Evolutionary conservation across 1,139 yeast species (phyloP), one percentile per base, ranked within the genome.

Genomic region (Saccharomyces pastorianus): DNA sequence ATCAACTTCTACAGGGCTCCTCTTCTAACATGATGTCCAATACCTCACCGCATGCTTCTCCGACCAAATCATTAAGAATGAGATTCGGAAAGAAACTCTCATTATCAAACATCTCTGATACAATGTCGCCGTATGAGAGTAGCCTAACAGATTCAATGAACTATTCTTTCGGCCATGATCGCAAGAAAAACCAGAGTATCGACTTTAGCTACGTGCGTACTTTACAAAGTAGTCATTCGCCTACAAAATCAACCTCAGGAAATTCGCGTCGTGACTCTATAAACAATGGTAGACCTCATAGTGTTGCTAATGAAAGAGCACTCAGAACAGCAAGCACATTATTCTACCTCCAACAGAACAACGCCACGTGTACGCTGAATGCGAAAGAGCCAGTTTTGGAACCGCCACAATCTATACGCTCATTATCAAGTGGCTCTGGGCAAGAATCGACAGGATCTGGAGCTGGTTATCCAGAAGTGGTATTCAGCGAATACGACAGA

Each of bases 181-280:
- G 63, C 50, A 52, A 51, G 17, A 59, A 66, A 50, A 65, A 65
- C 3, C 59, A 59, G 38, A 61, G 69, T 54, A 56, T 65, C 41
- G 71, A 67, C 55, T 65, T 68, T 49, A 64, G 64, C 51, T 68
- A 67, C 53, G 56, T 68, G 14, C 66, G 63, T 51, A 57, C 61
- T 8, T 51, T 68, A 23, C 71, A 68, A 56, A 63, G 61, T 8
- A 38, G 41, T 34, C 64, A 65, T 48, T 67, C 71, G 1, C 69
- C 73, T 23, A 52, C 59, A 14, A 64, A 59, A 55, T 61, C 63
- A 11, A 50, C 55, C 7, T 54, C 58, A 6, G 59, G 56, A 13
- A 51, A 57, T 23, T 55, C 60, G 13, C 47, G 53, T 6, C 53
- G 32, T 9, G 53, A 55, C n/a, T 53, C 57, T 6, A 14, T 46